Evolutionary conservation across 2,329 filamentous ascomycete genomes (phyloP), one percentile per base, ranked within the genome.

Genomic region (Teratosphaeria viscida): DNA sequence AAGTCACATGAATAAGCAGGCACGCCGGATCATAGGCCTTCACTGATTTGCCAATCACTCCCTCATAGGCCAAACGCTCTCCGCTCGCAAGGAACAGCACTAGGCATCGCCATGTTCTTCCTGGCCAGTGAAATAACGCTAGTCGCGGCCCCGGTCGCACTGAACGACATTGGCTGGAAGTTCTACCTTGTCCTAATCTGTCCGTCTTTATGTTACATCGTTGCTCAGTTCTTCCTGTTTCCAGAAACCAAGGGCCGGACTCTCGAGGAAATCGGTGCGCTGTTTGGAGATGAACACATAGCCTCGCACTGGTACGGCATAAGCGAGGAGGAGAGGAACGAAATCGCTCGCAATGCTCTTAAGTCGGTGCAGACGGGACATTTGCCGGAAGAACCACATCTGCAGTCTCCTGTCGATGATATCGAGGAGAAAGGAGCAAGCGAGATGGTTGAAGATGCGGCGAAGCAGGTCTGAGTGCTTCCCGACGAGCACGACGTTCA

Each of bases 11-110:
- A 39, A 16, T 29, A 16, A 39, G 35, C 10, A 39, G 35, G 10
- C 35, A 12, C 14, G 35, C 4, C 29, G 14, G 4, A 39, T 16
- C 14, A 12, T 5, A 39, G 10, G 35, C 35, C 5, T 16, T 39
- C 14, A 16, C 35, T 39, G 35, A 39, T 10, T 11, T 11, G 3
- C 8, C 35, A 39, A 5, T 10, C 76, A 78, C 66, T 79, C 78
- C 19, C 78, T 77, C 14, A 16, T 39, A 39, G 35, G 66, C 77
- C 75, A 3, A 77, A 70, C 19, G 70, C 75, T 60, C 63, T 76
- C 14, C 71, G 74, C 2, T 68, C 69, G 12, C 69, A 74, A 52
- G 74, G 74, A 0, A 72, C 74, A 19, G 73, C 73, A 0, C 60
- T 76, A 37, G 72, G 74, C 0, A 65, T 76, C 58, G 63, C 67